Evolutionary conservation across 495 filamentous ascomycete genomes (phyloP).

Genomic region (Neurospora sp.): DNA sequence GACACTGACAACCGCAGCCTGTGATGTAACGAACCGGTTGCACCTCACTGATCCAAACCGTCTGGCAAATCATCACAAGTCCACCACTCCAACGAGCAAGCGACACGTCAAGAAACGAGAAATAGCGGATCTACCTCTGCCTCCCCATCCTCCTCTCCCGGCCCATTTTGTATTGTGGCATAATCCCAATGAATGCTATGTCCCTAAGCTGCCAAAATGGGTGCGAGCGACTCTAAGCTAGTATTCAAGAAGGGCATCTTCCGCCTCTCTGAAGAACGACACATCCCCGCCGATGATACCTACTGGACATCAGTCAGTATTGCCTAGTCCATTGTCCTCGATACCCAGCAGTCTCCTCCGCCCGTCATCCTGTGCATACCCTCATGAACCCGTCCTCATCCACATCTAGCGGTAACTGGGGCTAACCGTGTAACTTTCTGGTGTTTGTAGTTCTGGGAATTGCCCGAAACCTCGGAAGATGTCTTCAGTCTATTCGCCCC

Average conservation of each 20-base stretch:
- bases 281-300: conserved; percentile 77
- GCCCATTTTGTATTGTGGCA: background rate
- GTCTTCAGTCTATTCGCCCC: conserved; percentile 95
- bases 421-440: background rate
- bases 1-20: background rate
- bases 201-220: conserved; percentile 48
- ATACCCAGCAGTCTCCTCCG: background rate
- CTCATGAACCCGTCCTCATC: background rate
- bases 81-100: background rate
- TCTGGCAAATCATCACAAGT: background rate
- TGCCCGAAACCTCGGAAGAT: conserved; percentile 91
- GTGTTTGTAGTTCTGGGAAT: conserved; percentile 80
- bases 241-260: conserved; percentile 99
- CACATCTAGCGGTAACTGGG: background rate
- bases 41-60: background rate
- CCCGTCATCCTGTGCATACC: background rate
- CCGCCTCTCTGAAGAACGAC: conserved; percentile 78
- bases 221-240: conserved; percentile 97
- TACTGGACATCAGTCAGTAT: conserved; percentile 83
- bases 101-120: background rate
- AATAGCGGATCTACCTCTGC: background rate
- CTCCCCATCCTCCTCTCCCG: background rate
- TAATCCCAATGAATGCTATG: conserved; percentile 9
- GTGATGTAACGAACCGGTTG: conserved; percentile 11
- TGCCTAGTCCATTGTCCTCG: background rate